Evolutionary conservation across 441 rosid species (phyloP).

Genomic region (Aquilaria agallochum): DNA sequence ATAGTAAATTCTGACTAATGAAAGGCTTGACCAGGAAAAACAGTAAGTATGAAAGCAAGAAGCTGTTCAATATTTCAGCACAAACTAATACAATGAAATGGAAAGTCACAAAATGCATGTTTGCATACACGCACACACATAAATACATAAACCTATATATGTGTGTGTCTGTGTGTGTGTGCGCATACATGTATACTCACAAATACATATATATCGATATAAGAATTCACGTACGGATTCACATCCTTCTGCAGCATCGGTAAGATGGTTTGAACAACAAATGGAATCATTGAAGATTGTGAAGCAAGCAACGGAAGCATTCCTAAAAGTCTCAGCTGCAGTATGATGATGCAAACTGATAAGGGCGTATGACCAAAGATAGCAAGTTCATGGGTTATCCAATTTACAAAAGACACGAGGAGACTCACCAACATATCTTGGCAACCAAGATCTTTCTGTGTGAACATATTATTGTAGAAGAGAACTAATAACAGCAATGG

Average conservation of each 20-base stretch:
- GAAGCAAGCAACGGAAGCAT: conserved; percentile 92
- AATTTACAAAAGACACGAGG: conserved; percentile 9
- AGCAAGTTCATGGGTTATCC: conserved; percentile 8
- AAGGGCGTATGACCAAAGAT: no score
- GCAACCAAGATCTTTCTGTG: conserved; percentile 38
- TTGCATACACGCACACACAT: no score
- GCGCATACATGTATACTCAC: no score
- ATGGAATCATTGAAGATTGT: conserved; percentile 77
- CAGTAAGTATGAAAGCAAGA: not conserved
- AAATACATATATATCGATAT: no score
- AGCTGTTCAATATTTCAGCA: no score
- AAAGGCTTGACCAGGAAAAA: not conserved
- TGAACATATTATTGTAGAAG: conserved; percentile 70
- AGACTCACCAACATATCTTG: conserved; percentile 59
- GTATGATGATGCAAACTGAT: not conserved
- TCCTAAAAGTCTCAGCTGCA: conserved; percentile 80
- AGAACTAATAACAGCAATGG: conserved; percentile 66
- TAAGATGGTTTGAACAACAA: conserved; percentile 75
- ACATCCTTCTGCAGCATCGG: conserved; percentile 80
- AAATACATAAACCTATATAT: no score
- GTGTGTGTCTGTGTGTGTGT: no score
- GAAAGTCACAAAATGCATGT: no score
- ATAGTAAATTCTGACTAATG: conserved; percentile 11
- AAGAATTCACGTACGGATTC: conserved; percentile 47
- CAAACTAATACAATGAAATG: no score